phyloP scores from a whole-genome alignment of 140 eudicot genomes.

The Anethum foeniculum region DNA sequence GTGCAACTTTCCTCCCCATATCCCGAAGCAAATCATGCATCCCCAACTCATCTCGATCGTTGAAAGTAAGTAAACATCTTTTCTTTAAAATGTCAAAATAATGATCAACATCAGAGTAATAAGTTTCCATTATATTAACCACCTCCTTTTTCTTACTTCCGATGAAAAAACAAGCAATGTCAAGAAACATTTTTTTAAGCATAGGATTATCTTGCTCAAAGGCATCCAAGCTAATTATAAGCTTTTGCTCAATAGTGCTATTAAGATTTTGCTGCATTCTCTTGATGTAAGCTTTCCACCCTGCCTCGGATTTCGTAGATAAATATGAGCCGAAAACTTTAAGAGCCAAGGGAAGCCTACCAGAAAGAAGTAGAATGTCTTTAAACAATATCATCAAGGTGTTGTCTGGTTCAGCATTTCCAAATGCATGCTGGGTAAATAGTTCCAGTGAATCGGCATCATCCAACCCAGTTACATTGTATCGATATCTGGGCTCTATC shows the following conservation, averaged over 20 bases:
- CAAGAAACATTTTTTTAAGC: too few species aligned
- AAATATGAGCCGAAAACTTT: too few species aligned
- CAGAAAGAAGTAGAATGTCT: too few species aligned
- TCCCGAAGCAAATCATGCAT: neutral
- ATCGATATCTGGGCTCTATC: neutral
- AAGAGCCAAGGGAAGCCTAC: too few species aligned
- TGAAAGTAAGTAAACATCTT: neutral
- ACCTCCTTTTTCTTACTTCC: neutral
- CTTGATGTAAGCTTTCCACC: too few species aligned
- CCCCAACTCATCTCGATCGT: neutral
- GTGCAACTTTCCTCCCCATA: neutral
- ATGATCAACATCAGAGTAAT: neutral
- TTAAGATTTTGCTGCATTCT: too few species aligned
- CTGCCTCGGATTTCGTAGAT: too few species aligned
- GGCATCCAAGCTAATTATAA: too few species aligned
- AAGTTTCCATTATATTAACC: neutral
- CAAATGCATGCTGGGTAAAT: neutral
- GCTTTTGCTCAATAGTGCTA: too few species aligned
- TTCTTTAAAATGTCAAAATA: neutral
- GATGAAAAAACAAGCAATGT: neutral
- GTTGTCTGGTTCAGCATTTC: too few species aligned
- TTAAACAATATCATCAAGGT: too few species aligned
- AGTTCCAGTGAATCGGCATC: neutral
- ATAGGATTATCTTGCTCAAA: too few species aligned
- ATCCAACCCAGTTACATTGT: neutral